Percentiles rank a stretch among this genome's conserved stretches.
Evolutionary conservation across 352 stramenopile species (phyloP).

Genomic region (Phytophthora chlamydospora): DNA sequence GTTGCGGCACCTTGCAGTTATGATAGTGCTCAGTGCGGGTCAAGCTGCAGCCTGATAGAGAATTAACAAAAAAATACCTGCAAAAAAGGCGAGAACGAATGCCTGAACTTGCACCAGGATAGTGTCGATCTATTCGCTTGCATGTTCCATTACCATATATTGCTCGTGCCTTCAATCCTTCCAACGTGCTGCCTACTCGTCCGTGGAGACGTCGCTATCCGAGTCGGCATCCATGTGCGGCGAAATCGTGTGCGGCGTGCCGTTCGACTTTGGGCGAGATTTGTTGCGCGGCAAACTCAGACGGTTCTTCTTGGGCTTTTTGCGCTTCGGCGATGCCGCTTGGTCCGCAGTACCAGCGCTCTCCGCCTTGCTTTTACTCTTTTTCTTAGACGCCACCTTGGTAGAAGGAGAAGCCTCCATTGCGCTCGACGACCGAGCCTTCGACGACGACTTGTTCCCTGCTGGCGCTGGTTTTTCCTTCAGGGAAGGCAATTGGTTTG

Average conservation of each 20-base stretch:
- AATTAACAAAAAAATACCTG: too few relatives aligned
- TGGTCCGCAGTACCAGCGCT: conserved; percentile 8
- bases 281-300: conserved; percentile 40
- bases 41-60: too few relatives aligned
- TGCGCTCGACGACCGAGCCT: conserved; percentile 15
- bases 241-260: conserved; percentile 36
- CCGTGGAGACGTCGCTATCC: conserved; percentile 41
- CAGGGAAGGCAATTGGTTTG: conserved; percentile 13
- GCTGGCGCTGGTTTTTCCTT: conserved; percentile 12
- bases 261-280: conserved; percentile 28
- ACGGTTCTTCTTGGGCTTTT: conserved; percentile 37
- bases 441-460: conserved; percentile 20
- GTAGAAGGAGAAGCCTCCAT: conserved; percentile 15
- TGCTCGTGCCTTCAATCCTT: not conserved
- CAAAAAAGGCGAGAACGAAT: too few relatives aligned
- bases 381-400: conserved; percentile 17
- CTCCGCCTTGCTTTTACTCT: conserved; percentile 21
- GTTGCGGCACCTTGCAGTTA: not conserved
- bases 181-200: conserved; percentile 30
- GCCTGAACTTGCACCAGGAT: too few relatives aligned
- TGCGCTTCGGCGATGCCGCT: conserved; percentile 23
- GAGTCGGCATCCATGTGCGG: conserved; percentile 47
- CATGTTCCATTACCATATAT: conserved; percentile 25
- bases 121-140: too few relatives aligned
- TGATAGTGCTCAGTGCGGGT: too few relatives aligned